A percentile compares a stretch with the other conserved stretches of the same genome.
phyloP scores from a whole-genome alignment of 2,329 filamentous ascomycete genomes.

The Diaporthe citrichinensis region DNA sequence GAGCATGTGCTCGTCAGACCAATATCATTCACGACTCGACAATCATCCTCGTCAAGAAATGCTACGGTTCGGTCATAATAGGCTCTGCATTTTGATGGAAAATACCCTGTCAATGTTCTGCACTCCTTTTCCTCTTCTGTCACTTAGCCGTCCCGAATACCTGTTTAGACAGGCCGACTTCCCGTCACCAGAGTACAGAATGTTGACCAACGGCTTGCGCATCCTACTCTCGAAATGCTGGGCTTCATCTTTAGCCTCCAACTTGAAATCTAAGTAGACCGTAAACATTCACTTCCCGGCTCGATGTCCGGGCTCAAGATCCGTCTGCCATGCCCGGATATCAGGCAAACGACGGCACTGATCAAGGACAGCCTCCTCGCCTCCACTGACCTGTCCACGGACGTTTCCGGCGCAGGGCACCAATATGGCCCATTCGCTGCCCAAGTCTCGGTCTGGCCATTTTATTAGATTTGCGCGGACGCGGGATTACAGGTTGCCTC shows the following conservation, averaged over 20 bases:
- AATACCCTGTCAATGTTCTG: background rate
- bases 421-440: background rate
- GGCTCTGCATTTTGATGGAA: fast-evolving
- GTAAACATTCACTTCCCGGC: background rate
- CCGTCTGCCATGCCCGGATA: no score
- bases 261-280: background rate
- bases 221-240: fast-evolving
- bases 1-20: background rate
- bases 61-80: fast-evolving
- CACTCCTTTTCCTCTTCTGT: background rate
- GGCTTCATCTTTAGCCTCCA: background rate
- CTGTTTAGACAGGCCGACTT: background rate
- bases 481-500: no score
- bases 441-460: background rate
- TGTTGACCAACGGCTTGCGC: background rate
- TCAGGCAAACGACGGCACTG: no score
- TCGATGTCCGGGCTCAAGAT: background rate
- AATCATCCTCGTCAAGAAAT: no score
- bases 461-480: no score
- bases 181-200: no score
- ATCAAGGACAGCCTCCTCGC: background rate
- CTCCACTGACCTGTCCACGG: background rate
- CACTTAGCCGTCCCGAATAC: no score
- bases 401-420: background rate
- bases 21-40: background rate